Evolutionary conservation across 176 grass and related monocot genomes (phyloP), one percentile per base, ranked within the genome.

Genomic region (Rhynchospora tenuis): DNA sequence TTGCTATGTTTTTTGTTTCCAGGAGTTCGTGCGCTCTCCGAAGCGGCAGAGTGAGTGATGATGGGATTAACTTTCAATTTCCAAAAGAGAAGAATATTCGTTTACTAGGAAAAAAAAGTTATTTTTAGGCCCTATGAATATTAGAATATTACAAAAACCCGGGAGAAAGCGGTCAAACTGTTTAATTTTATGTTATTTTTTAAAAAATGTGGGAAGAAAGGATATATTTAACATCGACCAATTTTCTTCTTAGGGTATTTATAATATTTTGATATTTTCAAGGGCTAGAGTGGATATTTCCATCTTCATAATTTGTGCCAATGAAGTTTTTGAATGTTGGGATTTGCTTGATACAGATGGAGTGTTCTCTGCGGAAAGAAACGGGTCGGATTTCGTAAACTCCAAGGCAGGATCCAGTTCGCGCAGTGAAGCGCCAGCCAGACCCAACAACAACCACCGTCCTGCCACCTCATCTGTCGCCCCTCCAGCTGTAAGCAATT

Each of bases 11-110:
- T 86, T 80, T 70, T 82, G 86, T 84, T 67, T 60, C 29, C 85
- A 86, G 81, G 93, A 88, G 38, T 88, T 86, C 57, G 83, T 69
- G 62, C 82, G 82, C 70, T 85, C 90, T 15, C 88, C 90, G 22
- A 90, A 84, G 67, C 86, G 86, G 12, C 88, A 90, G 26, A 95
- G 90, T 95, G 84, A 88, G 88, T 77, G 64, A 77, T 77, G 64
- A 77, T 54, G 10, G n/a, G 22, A 76, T 54, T 22, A 23, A 15
- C 54, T 77, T 22, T 51, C 50, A 15, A 76, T 77, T 22, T 51
- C 50, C 73, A 77, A 77, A 77, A 55, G 24, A 77, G 24, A 13
- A 33, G 22, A 8, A 77, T 77, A 55, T 77, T 27, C 26, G 47
- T 77, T 77, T 50, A 72, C 55, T 77, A 10, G 7, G 48, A 20